Evolutionary conservation across 2,329 filamentous ascomycete species (phyloP).

Genomic region (Didymosphaeria variabile): DNA sequence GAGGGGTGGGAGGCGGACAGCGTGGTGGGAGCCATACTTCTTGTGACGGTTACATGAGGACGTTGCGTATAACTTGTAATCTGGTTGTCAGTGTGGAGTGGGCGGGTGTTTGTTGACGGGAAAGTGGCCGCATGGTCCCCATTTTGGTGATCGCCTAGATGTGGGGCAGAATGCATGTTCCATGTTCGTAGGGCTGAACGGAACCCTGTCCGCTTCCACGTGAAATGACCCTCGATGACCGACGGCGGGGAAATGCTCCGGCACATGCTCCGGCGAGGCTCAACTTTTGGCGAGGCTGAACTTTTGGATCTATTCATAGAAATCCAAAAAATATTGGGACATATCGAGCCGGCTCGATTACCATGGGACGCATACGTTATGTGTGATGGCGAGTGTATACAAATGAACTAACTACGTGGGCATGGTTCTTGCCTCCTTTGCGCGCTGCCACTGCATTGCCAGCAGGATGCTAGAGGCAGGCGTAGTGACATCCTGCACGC

Average conservation of each 20-base stretch:
- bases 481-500: not conserved
- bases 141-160: conserved; percentile 27
- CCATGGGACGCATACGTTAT: not conserved
- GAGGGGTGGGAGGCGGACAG: conserved; percentile 42
- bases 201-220: conserved; percentile 16
- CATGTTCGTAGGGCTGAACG: conserved; percentile 26
- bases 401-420: not conserved
- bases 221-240: conserved; percentile 9
- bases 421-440: not conserved
- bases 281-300: not conserved
- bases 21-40: conserved; percentile 47
- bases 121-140: conserved; percentile 14
- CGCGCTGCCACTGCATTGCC: not conserved
- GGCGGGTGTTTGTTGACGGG: conserved; percentile 18
- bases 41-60: conserved; percentile 38
- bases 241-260: conserved; percentile 1
- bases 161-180: conserved; percentile 24
- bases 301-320: not conserved
- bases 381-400: not conserved
- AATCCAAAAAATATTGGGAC: too few species aligned
- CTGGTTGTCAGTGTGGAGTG: conserved; percentile 5
- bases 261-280: not conserved
- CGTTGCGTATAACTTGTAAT: conserved; percentile 14
- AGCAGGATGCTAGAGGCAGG: not conserved
- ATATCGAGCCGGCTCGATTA: not conserved